Base-by-base conservation (phyloP, 108 stramenopile genomes). In the Mediolabrus comicus region DNA sequence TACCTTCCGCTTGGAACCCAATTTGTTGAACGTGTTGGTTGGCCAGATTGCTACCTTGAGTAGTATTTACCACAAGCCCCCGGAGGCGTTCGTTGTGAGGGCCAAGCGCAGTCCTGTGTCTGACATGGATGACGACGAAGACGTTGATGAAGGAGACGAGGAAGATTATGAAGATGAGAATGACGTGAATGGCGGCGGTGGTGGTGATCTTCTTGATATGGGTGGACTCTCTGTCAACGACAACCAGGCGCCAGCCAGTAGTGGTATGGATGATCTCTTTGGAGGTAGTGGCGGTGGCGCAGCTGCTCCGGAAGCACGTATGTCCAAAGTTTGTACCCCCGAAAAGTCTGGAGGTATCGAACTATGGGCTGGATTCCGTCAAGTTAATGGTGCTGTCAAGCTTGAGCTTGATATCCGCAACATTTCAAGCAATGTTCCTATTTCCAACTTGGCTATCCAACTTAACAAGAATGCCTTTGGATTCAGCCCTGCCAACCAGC, bases 11-110 rank as follows among this genome's bases (percentile, higher is more conserved):
- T 79, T 99, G 51, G 97, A 98, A 74, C 96, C 97, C 33, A 74
- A 85, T 17, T 71, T 98, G 67, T 86, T 99, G 38, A 98, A 98
- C 68, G 73, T 85, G 17, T 67, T 98, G 59, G 91, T 98, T 66
- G 86, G 84, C 8, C 95, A 98, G 71, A 96, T 99, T 71, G 95
- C 97, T 11, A 98, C 98, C 14, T 83, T 99, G 54, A 76, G 87
- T 17, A 89, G 88, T 41, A 93, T 99, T 59, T 99, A 98, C 78
- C 98, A 99, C 90, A 98, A 99, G 79, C 99, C 98, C 6, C 97
- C 98, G 14, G 97, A 97, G 69, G 95, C 97, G 4, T 99, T 99
- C 83, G 99, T 99, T 25, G 92, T 95, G 14, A 80, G 92, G 52
- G 82, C 71, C 30, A 73, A 74, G 32, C 81, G 92, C 59, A 78